phyloP scores from a whole-genome alignment of 495 filamentous ascomycete species.

The Gamarada debralockiae region DNA sequence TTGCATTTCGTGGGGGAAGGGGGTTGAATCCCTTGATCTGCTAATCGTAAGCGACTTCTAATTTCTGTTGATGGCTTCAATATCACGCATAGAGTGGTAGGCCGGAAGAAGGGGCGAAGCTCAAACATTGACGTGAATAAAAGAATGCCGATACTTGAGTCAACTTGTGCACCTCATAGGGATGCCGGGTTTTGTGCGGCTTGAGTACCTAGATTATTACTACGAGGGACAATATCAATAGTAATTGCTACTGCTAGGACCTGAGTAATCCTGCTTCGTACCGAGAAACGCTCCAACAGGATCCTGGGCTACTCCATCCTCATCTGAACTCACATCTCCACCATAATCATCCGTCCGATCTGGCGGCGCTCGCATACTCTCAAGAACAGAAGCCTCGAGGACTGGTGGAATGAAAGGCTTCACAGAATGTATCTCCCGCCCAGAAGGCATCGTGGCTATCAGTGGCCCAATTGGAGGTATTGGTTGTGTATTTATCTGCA shows the following conservation, averaged over 20 bases:
- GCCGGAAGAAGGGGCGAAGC: too few relatives aligned
- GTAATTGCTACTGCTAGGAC: conserved; percentile 25
- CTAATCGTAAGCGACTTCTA: too few relatives aligned
- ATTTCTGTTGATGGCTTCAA: too few relatives aligned
- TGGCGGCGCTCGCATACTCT: conserved; percentile 44
- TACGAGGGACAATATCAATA: too few relatives aligned
- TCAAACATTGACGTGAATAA: too few relatives aligned
- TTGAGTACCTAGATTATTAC: too few relatives aligned
- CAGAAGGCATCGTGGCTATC: conserved; percentile 74
- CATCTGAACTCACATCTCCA: conserved; percentile 41
- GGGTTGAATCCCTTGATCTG: too few relatives aligned
- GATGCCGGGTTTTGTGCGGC: too few relatives aligned
- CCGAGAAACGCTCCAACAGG: conserved; percentile 38
- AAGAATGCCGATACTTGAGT: too few relatives aligned
- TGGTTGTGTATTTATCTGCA: conserved; percentile 75
- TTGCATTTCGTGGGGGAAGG: too few relatives aligned
- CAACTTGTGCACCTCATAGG: too few relatives aligned
- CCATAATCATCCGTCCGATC: conserved; percentile 48
- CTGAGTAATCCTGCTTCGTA: conserved; percentile 28
- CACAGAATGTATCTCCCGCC: conserved; percentile 75
- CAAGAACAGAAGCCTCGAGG: conserved; percentile 53
- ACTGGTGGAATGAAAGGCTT: conserved; percentile 54
- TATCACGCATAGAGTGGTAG: too few relatives aligned
- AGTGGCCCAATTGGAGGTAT: conserved; percentile 68
- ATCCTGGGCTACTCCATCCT: conserved; percentile 21